A percentile compares a stretch with the other conserved stretches of the same genome.
Evolutionary conservation across 768 basidiomycete genomes (phyloP).

Genomic region (Boletus subcaerulescens): DNA sequence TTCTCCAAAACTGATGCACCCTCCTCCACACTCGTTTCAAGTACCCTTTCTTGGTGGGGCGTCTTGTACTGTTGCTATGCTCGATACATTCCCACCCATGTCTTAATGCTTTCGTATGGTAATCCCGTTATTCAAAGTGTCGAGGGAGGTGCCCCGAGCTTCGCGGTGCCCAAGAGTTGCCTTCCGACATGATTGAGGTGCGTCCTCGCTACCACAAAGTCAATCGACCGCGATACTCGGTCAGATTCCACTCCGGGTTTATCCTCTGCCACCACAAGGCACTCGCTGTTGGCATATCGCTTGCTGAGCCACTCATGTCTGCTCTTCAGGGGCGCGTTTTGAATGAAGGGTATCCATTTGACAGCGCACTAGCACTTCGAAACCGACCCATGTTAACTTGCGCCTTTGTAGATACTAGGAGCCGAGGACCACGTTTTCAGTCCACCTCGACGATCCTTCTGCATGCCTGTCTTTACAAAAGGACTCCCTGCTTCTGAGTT

Average conservation of each 20-base stretch:
- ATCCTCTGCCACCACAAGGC: conserved; percentile 9
- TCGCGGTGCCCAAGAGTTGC: background rate
- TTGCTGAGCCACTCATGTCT: conserved; percentile 3
- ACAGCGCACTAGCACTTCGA: conserved; percentile 2
- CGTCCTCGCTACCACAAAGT: conserved; percentile 8
- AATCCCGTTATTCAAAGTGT: conserved; percentile 28
- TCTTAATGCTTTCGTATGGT: conserved; percentile 37
- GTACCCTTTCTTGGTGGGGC: conserved; percentile 24
- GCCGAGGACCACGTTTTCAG: conserved; percentile 13
- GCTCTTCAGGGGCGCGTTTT: conserved; percentile 5
- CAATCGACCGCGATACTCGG: conserved; percentile 1
- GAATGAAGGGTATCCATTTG: background rate
- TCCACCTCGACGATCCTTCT: conserved; percentile 6
- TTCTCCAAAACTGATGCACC: conserved; percentile 25
- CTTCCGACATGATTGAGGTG: no score
- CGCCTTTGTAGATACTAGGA: background rate
- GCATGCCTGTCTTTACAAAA: conserved; percentile 15
- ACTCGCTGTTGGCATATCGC: conserved; percentile 9
- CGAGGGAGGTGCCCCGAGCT: conserved; percentile 11
- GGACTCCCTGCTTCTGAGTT: background rate
- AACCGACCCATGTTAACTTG: conserved; percentile 14
- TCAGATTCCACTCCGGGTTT: conserved; percentile 5
- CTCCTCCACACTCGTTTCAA: conserved; percentile 29
- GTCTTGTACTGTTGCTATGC: conserved; percentile 35
- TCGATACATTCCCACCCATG: conserved; percentile 34